Percentiles rank a stretch among this genome's conserved stretches.
These are phyloP conservation scores for Chloromonas sp. DNA, from an alignment of 163 green algal species.

Conservation along the genomic window DNA sequence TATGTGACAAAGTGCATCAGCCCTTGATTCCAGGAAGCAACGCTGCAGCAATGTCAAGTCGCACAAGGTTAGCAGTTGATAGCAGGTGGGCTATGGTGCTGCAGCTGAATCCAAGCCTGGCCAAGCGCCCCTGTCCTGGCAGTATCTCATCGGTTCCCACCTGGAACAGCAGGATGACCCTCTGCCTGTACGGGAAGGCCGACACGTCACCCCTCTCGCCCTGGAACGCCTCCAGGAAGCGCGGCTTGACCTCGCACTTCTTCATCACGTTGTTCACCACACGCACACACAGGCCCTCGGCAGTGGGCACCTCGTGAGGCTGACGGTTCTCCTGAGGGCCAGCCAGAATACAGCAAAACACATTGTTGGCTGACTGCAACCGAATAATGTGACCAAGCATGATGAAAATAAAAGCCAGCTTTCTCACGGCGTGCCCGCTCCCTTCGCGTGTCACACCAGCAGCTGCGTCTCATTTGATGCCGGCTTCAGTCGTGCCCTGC, in stretches of 20 bases:
- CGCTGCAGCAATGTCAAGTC: too few species aligned
- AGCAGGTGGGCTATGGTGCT: too few species aligned
- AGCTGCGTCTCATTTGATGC: too few species aligned
- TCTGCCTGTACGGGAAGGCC: constrained; percentile 84
- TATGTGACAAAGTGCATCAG: too few species aligned
- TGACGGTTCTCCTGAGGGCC: constrained; percentile 10
- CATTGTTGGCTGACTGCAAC: not conserved
- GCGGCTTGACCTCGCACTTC: constrained; percentile 76
- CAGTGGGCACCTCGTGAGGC: constrained; percentile 40
- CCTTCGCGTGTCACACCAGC: not conserved
- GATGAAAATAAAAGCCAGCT: not conserved
- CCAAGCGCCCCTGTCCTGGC: too few species aligned
- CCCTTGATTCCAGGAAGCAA: too few species aligned
- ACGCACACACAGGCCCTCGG: constrained; percentile 70
- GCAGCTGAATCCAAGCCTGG: too few species aligned
- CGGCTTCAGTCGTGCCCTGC: too few species aligned
- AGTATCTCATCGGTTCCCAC: too few species aligned
- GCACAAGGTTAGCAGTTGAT: too few species aligned
- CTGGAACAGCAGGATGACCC: constrained; percentile 91
- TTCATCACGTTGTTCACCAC: constrained; percentile 92
- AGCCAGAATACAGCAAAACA: not conserved
- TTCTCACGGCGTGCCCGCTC: not conserved
- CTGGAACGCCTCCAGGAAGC: constrained; percentile 50
- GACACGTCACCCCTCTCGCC: constrained; percentile 54
- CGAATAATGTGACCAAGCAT: not conserved